Evolutionary conservation across 2,329 filamentous ascomycete species (phyloP), one percentile per base, ranked within the genome.

Genomic region (Diplodia sapinea): DNA sequence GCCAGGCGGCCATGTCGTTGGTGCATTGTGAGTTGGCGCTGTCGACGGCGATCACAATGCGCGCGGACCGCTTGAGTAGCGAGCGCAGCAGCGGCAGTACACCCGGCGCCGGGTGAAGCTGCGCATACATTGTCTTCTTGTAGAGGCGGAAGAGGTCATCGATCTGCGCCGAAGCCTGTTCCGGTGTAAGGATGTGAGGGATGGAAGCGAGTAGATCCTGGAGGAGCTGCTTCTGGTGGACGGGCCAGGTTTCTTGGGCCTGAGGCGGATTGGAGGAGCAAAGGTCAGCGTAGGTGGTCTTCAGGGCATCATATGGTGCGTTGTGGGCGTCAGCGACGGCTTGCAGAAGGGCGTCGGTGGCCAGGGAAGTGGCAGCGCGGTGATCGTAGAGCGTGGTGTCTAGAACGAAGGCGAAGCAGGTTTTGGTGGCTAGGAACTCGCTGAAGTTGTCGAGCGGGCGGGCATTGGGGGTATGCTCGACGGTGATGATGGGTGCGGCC

Each of bases 51-150:
- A 62, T 26, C 33, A 63, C n/a, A 20, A 67, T 40, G 15, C 40
- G 26, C 17, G 38, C 52, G 56, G 33, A 31, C 36, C 50, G 47
- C 49, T 54, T 54, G 47, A 57, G 50, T 17, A 67, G 43, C 11
- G 43, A 31, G 26, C 66, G 66, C 15, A 67, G 51, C n/a, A 67
- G 49, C 26, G 66, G 47, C 13, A 63, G n/a, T 11, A 63, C 55
- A 33, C 66, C 66, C 7, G 47, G 47, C 20, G 50, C 33, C n/a
- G 66, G 66, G 31, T 52, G 36, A 50, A 67, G 66, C 17, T 63
- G 66, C 23, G 57, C 33, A 38, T 67, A 67, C 36, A 54, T 29
- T n/a, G 66, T 63, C 50, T 67, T 63, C 66, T 67, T 67, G 57
- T 55, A 67, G 49, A 56, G 38, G 57, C 66, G 66, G 66, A 67